Percentiles rank a stretch among this genome's conserved stretches.
phyloP scores from a whole-genome alignment of 331 rosid species.

The Malus hybrid region DNA sequence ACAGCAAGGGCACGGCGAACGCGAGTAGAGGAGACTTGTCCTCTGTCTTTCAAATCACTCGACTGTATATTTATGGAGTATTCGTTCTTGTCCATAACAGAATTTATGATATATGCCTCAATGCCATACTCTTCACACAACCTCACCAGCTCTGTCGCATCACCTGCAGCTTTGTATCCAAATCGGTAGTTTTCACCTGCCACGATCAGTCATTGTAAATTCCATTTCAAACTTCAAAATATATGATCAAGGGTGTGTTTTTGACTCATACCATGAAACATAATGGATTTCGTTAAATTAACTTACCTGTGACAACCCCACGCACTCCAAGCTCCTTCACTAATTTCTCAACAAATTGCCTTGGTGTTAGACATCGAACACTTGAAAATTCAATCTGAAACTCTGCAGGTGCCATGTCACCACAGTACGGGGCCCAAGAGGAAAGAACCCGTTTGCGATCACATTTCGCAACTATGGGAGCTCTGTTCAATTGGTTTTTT shows the following conservation, averaged over 20 bases:
- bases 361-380: slow-evolving; percentile 71
- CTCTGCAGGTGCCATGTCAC: slow-evolving; percentile 62
- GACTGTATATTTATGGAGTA: slow-evolving; percentile 23
- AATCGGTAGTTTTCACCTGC: slow-evolving; percentile 93
- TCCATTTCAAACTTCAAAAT: slow-evolving; percentile 19
- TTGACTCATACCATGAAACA: not conserved
- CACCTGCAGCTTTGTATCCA: slow-evolving; percentile 95
- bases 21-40: slow-evolving; percentile 93
- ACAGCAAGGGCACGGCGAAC: slow-evolving; percentile 74
- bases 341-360: slow-evolving; percentile 75
- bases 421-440: slow-evolving; percentile 73
- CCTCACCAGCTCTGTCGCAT: slow-evolving; percentile 66
- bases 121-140: slow-evolving; percentile 71
- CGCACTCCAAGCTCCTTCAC: slow-evolving; percentile 65
- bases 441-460: slow-evolving; percentile 78
- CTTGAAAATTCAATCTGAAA: slow-evolving; percentile 68
- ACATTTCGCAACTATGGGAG: slow-evolving; percentile 83
- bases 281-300: not conserved
- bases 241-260: not conserved
- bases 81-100: slow-evolving; percentile 77
- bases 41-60: slow-evolving; percentile 60
- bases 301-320: slow-evolving; percentile 88
- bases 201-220: slow-evolving; percentile 20
- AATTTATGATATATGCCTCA: slow-evolving; percentile 71
- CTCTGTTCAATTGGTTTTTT: slow-evolving; percentile 33